A percentile compares a stretch with the other conserved stretches of the same genome.
Conservation (phyloP, 164 flowering plant species). For the Nymphaea colorata region DNA sequence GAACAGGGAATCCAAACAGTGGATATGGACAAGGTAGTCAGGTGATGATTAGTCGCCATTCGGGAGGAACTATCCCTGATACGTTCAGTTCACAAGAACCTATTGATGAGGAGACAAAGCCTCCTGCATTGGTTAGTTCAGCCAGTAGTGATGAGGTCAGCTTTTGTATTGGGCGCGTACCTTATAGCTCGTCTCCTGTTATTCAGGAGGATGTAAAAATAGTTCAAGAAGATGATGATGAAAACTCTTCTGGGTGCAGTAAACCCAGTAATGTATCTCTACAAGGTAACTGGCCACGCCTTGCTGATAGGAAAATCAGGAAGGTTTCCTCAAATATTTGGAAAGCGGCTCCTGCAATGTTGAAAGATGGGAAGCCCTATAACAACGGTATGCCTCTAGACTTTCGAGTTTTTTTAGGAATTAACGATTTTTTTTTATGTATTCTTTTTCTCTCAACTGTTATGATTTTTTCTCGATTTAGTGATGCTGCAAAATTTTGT, state of each 20-base stretch:
- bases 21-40: constrained; percentile 13
- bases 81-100: constrained; percentile 22
- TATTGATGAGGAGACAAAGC: constrained; percentile 25
- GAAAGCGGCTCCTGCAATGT: constrained; percentile 37
- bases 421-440: too few relatives aligned
- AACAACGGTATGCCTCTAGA: constrained; percentile 30
- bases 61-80: constrained; percentile 13
- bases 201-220: constrained; percentile 40
- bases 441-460: too few relatives aligned
- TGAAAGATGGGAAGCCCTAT: constrained; percentile 33
- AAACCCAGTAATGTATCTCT: constrained; percentile 34
- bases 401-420: too few relatives aligned
- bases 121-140: constrained; percentile 38
- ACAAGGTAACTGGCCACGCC: constrained; percentile 33
- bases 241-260: constrained; percentile 72
- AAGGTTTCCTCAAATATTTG: constrained; percentile 60
- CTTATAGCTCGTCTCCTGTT: constrained; percentile 24
- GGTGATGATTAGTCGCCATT: constrained; percentile 13
- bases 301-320: constrained; percentile 51
- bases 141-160: constrained; percentile 38
- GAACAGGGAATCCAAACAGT: constrained; percentile 18
- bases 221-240: constrained; percentile 89
- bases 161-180: constrained; percentile 19
- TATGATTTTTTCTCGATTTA: too few relatives aligned
- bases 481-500: not conserved